Base-by-base conservation (phyloP, 495 filamentous ascomycete genomes). In the Evernia prunastri region DNA sequence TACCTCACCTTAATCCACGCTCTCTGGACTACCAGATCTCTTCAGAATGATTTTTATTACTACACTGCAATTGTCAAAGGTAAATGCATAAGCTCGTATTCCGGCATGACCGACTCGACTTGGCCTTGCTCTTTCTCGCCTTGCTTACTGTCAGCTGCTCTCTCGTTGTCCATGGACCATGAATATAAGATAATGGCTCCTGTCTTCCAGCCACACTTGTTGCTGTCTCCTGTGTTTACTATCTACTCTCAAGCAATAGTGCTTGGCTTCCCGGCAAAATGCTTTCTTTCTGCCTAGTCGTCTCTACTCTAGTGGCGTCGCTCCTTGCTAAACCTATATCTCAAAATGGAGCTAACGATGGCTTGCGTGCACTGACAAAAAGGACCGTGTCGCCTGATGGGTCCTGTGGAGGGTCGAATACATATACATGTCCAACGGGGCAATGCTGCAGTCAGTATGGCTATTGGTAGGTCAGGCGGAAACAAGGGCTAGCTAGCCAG, bases 391-490 rank as follows among this genome's bases (percentile, higher is more conserved):
- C 69, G 6, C 63, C 71, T 18, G 67, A 71, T 56, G 63, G 39
- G 2, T 64, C 60, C 40, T 73, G 71, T 53, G 68, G 65, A 6
- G 63, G 66, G 29, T 59, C 56, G n/a, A 67, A 56, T 43, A 58
- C 35, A 8, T 67, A 66, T 47, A 73, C 64, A 11, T 73, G 71
- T 57, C 39, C 60, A 6, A 64, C 60, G 10, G 68, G 68, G 18
- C 56, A 67, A 10, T 73, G 71, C 53, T 73, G 70, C 66, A 69
- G 66, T 33, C 35, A 64, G 11, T 66, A 65, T 58, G 71, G 71
- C 51, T 71, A 58, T 59, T 73, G 70, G 70, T 70, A 59, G 63
- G 56, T 66, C 36, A 25, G 33, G 39, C 5, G 36, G 27, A 17
- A 12, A 25, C 4, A 37, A 29, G 2, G 11, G n/a, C 39, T 43